Evolutionary conservation across 2,329 filamentous ascomycete genomes (phyloP).

Genomic region (Penicillium psychrosexuale): DNA sequence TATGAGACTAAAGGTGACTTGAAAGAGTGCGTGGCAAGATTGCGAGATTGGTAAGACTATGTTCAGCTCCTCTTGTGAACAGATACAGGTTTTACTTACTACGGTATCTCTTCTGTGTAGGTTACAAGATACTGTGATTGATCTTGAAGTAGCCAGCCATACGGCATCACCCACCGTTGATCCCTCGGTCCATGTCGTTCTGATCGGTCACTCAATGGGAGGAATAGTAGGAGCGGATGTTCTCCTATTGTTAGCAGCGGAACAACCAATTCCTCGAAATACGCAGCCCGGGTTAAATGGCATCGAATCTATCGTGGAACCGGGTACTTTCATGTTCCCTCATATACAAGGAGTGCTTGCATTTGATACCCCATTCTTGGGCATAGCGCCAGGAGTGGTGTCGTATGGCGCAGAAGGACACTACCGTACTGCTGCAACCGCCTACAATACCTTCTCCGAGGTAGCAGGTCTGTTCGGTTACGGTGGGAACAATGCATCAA

Average conservation of each 20-base stretch:
- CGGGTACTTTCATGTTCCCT: conserved; percentile 73
- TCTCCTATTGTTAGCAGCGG: conserved; percentile 69
- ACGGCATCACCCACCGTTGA: conserved; percentile 83
- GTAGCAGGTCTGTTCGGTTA: conserved; percentile 64
- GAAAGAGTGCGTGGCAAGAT: conserved; percentile 44
- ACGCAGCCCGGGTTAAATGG: conserved; percentile 16
- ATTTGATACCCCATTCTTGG: conserved; percentile 84
- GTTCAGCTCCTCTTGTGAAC: not conserved
- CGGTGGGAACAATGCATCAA: conserved; percentile 45
- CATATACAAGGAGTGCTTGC: conserved; percentile 86
- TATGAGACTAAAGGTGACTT: conserved; percentile 51
- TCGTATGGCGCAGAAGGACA: conserved; percentile 71
- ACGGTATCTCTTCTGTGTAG: conserved; percentile 40
- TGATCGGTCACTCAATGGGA: conserved; percentile 86
- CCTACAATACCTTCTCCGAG: conserved; percentile 66
- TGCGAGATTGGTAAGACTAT: conserved; percentile 47
- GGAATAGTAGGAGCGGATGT: conserved; percentile 94
- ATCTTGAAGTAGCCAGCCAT: conserved; percentile 78
- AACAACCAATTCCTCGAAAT: conserved; percentile 50
- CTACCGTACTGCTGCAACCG: conserved; percentile 69
- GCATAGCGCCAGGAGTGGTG: conserved; percentile 50
- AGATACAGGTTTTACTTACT: not conserved
- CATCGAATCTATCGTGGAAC: conserved; percentile 25
- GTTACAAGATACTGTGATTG: conserved; percentile 89
- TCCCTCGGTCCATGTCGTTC: conserved; percentile 75